These are phyloP conservation scores for Nakazawaea ishiwadae DNA, from an alignment of 805 yeast genomes.

Conservation along the genomic window DNA sequence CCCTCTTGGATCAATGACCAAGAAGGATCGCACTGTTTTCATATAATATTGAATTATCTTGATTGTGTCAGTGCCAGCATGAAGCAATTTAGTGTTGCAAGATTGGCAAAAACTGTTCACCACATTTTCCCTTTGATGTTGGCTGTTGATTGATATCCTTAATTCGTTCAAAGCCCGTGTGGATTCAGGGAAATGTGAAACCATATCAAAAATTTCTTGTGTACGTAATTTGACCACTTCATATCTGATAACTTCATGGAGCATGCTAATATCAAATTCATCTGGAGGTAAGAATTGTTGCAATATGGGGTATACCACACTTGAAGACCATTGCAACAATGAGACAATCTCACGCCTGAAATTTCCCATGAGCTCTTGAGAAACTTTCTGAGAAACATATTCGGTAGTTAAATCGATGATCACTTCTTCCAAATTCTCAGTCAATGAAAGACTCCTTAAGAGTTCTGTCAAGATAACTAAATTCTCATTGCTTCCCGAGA, in stretches of 20 bases:
- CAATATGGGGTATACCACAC: slow-evolving; percentile 31
- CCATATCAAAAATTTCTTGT: slow-evolving; percentile 54
- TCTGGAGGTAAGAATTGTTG: slow-evolving; percentile 15
- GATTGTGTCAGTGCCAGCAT: slow-evolving; percentile 77
- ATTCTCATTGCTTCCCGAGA: slow-evolving; percentile 9
- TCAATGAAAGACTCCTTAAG: slow-evolving; percentile 17
- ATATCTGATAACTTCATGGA: slow-evolving; percentile 18
- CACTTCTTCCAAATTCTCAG: slow-evolving; percentile 21
- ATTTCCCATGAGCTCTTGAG: slow-evolving; percentile 23
- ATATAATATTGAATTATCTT: slow-evolving; percentile 68
- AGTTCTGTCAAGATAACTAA: slow-evolving; percentile 9
- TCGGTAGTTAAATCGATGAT: slow-evolving; percentile 33
- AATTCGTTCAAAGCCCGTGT: slow-evolving; percentile 53
- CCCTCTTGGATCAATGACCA: slow-evolving; percentile 81
- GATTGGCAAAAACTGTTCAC: slow-evolving; percentile 44
- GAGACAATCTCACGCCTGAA: slow-evolving; percentile 32
- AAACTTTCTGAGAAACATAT: slow-evolving; percentile 30
- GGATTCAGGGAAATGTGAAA: slow-evolving; percentile 49
- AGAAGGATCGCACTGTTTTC: slow-evolving; percentile 64
- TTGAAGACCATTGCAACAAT: slow-evolving; percentile 33
- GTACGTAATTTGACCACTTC: slow-evolving; percentile 40
- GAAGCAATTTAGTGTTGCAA: slow-evolving; percentile 49
- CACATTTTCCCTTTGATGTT: slow-evolving; percentile 44
- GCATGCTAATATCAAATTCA: slow-evolving; percentile 15
- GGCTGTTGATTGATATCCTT: slow-evolving; percentile 41